Evolutionary conservation across 108 stramenopile genomes (phyloP), one percentile per base, ranked within the genome.

Genomic region (Cyclotella sp.): DNA sequence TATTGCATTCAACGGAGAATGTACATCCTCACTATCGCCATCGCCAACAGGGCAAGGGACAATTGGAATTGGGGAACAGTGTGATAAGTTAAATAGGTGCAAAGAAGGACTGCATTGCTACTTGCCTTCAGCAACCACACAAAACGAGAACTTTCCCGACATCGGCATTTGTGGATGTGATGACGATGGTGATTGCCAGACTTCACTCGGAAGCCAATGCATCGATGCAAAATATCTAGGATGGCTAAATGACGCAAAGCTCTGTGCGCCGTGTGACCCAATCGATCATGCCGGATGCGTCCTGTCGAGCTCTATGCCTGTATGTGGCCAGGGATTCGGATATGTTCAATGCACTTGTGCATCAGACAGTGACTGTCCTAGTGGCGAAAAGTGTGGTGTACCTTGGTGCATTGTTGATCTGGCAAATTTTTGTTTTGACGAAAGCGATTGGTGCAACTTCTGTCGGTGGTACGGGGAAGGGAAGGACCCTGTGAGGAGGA

Each of bases 221-320:
- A 15, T 59, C 6, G 58, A 59, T 15, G 27, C 28, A 15, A 29
- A 59, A 6, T 59, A 59, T 29, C 27, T 59, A 6, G 8, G 30
- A 15, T 3, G 58, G 18, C 58, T 29, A 29, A 9, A 9, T 3
- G 9, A 29, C 27, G 58, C 58, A 27, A 59, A 59, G 28, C 27
- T 59, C 8, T 59, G 58, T 18, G 58, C 58, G 9, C 58, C 9
- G 58, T 59, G 58, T 29, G 28, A 59, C 16, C 58, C 58, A 29
- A 7, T 59, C 28, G 30, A 26, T 29, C 24, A 59, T 29, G 18
- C 28, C 16, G 58, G 58, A 11, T 59, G 58, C 30, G 58, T 30
- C 16, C 27, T 29, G 22, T 16, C 7, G 6, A 59, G 58, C 16
- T 11, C 5, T 28, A 29, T 9, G 10, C 58, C 58, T 11, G 27